These are phyloP conservation scores for Metschnikowia similis DNA, from an alignment of 805 yeast genomes.

Conservation along the genomic window DNA sequence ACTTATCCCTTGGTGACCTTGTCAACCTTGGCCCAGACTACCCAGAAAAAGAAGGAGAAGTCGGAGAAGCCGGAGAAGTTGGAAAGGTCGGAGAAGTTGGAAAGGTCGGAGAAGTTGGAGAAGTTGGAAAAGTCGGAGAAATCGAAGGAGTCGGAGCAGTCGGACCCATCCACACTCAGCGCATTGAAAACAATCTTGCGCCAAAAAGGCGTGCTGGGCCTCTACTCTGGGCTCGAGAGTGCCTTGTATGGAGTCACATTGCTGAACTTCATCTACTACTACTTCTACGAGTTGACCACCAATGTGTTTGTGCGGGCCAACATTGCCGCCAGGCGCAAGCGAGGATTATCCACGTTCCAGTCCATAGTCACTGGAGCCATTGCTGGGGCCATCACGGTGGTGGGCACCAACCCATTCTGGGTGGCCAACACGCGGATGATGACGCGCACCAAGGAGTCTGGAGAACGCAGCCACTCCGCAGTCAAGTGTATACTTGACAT, in stretches of 20 bases:
- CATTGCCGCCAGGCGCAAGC: conserved; percentile 24
- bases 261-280: conserved; percentile 86
- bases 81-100: background rate
- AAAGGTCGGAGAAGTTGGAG: conserved; percentile 3
- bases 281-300: conserved; percentile 75
- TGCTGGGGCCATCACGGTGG: conserved; percentile 82
- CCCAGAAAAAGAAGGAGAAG: conserved; percentile 22
- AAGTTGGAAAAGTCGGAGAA: background rate
- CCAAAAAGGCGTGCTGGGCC: conserved; percentile 61
- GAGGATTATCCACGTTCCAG: conserved; percentile 56
- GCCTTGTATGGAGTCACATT: conserved; percentile 83
- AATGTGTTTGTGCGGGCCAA: conserved; percentile 38
- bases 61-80: background rate
- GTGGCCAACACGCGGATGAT: conserved; percentile 90
- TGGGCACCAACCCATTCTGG: conserved; percentile 88
- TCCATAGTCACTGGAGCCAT: conserved; percentile 74
- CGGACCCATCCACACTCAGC: conserved; percentile 16
- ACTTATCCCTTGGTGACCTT: conserved; percentile 88
- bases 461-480: conserved; percentile 35
- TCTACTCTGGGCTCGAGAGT: conserved; percentile 83
- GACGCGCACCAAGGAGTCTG: conserved; percentile 40
- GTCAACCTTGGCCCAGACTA: conserved; percentile 86
- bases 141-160: background rate
- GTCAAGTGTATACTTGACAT: conserved; percentile 58
- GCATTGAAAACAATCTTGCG: conserved; percentile 42